Evolutionary conservation across 352 stramenopile genomes (phyloP).

Genomic region (Pseudoperonospora humuli): DNA sequence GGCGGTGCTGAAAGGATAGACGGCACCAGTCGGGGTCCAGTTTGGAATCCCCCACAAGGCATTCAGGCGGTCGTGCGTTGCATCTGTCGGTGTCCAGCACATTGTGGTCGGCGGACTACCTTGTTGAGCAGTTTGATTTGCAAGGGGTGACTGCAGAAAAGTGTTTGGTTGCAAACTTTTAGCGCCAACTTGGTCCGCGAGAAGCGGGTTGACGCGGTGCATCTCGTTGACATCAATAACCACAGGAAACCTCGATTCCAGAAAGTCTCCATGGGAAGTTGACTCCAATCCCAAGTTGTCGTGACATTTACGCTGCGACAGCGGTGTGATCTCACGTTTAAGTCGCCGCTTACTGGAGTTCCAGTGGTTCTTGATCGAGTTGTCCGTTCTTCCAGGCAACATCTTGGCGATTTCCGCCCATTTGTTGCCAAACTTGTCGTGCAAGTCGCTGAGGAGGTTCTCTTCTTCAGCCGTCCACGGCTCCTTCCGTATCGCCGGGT

Average conservation of each 20-base stretch:
- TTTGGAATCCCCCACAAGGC: conserved; percentile 19
- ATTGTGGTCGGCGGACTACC: conserved; percentile 11
- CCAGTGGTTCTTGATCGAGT: conserved; percentile 91
- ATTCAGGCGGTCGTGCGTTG: conserved; percentile 16
- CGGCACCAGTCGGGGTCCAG: conserved; percentile 9
- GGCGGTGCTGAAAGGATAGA: conserved; percentile 8
- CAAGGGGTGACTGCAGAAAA: conserved; percentile 25
- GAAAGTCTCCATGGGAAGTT: conserved; percentile 2
- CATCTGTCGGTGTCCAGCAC: conserved; percentile 29
- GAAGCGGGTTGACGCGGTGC: conserved; percentile 11
- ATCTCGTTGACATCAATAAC: conserved; percentile 1
- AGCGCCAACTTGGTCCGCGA: conserved; percentile 21
- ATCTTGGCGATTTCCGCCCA: conserved; percentile 89
- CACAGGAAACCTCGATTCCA: neutral
- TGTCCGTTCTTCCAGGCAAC: conserved; percentile 82
- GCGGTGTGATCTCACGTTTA: conserved; percentile 34
- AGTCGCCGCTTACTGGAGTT: conserved; percentile 80
- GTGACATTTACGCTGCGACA: conserved; percentile 16
- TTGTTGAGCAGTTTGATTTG: conserved; percentile 17
- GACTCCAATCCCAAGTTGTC: conserved; percentile 1
- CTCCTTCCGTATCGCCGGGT: conserved; percentile 89
- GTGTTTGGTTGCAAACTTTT: conserved; percentile 11
- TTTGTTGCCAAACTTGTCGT: conserved; percentile 84
- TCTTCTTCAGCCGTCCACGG: conserved; percentile 90
- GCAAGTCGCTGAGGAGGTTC: conserved; percentile 51